Evolutionary conservation across 371 early-diverging fungal genomes (phyloP), one percentile per base, ranked within the genome.

Genomic region (Mortierella polycephala): DNA sequence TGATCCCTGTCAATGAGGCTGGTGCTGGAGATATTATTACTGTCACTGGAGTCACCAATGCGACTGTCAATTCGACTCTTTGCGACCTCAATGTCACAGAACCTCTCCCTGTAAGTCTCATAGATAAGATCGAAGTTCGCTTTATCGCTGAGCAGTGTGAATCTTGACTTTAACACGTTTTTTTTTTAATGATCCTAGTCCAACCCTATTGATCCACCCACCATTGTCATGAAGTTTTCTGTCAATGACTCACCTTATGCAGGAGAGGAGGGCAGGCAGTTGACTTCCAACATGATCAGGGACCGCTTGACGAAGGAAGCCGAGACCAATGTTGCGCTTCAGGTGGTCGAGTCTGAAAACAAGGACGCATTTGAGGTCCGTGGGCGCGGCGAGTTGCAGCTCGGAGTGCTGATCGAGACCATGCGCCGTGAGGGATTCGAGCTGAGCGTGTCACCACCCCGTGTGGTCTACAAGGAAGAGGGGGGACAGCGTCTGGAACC

Each of bases 391-490:
- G 94, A 94, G 83, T 83, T 94, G 46, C 94, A 94, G 79, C 85
- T 94, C 56, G 92, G 92, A 42, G 90, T 94, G 16, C 81, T 94
- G 60, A 93, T 93, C 57, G 94, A 94, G 85, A 93, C 93, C 13
- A 94, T 94, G 94, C 86, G 94, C 23, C 87, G 94, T 39, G 94
- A 94, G 81, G 94, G 94, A 14, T 93, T 92, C 69, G 94, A 94
- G 81, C 83, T 94, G 37, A 88, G 91, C 37, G 90, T 94, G 10
- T 90, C 91, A 0, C 92, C 94, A 20, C 93, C 94, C 20, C 85
- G 88, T 10, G 94, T 94, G 23, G 85, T 94, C 56, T 89, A 84
- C 80, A 90, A 89, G 79, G 81, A 81, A 60, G 82, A 76, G 37
- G 69, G 81, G 0, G 85, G 83, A 1, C 75, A 79, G 41, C 83